These are phyloP conservation scores for Penicillium desertorum DNA, from an alignment of 495 filamentous ascomycete genomes.

Conservation along the genomic window DNA sequence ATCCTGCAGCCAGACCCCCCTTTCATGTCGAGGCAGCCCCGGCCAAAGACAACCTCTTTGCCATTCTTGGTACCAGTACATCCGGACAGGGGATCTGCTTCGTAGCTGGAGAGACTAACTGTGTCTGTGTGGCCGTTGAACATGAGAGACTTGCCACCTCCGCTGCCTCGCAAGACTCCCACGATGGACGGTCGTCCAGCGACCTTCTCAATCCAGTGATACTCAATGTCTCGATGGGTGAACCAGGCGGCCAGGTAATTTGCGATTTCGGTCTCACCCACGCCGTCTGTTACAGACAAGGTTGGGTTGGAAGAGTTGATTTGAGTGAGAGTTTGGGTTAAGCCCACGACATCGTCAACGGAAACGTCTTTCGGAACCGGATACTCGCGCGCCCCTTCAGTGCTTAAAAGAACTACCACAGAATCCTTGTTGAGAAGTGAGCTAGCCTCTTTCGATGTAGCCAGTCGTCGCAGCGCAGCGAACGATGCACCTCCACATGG, in stretches of 20 bases:
- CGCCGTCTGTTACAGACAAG: constrained; percentile 36
- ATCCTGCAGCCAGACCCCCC: constrained; percentile 42
- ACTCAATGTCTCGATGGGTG: constrained; percentile 46
- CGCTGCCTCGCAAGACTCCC: constrained; percentile 42
- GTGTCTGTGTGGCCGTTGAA: constrained; percentile 53
- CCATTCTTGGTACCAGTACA: constrained; percentile 32
- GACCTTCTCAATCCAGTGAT: constrained; percentile 42
- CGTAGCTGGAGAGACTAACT: constrained; percentile 45
- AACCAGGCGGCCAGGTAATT: constrained; percentile 46
- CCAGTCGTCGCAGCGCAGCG: constrained; percentile 53
- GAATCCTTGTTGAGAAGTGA: constrained; percentile 43
- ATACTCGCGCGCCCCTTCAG: constrained; percentile 49
- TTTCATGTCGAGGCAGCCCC: constrained; percentile 53
- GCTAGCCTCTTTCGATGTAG: constrained; percentile 22
- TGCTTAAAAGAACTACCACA: constrained; percentile 55
- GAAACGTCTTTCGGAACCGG: constrained; percentile 32
- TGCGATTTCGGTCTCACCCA: constrained; percentile 43
- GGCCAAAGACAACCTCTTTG: constrained; percentile 38
- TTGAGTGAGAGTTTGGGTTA: constrained; percentile 41
- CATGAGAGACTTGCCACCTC: constrained; percentile 48
- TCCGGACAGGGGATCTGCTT: constrained; percentile 42
- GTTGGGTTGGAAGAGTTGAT: constrained; percentile 49
- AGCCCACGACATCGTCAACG: constrained; percentile 33
- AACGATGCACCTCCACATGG: constrained; percentile 65
- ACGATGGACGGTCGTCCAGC: constrained; percentile 47